Evolutionary conservation across 306 rosid genomes (phyloP).

Genomic region (Vicia faba): DNA sequence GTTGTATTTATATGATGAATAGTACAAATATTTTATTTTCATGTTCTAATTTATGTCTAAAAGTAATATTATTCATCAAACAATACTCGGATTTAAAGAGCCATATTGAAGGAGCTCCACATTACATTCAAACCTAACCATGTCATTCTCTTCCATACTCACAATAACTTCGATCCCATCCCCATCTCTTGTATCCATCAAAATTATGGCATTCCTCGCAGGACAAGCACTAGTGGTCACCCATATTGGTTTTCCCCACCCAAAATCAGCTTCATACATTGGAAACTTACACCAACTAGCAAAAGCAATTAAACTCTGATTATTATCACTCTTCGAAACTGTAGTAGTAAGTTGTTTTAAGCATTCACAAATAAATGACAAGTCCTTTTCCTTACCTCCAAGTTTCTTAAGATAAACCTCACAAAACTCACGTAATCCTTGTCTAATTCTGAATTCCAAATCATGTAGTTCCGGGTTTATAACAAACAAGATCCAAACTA

Average conservation of each 20-base stretch:
- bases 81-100: slow-evolving; percentile 23
- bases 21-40: no score
- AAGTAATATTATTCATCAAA: not conserved
- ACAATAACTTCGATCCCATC: slow-evolving; percentile 57
- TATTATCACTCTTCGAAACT: not conserved
- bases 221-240: slow-evolving; percentile 28
- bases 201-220: slow-evolving; percentile 17
- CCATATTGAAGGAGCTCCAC: slow-evolving; percentile 38
- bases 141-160: slow-evolving; percentile 40
- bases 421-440: slow-evolving; percentile 30
- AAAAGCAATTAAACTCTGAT: slow-evolving; percentile 8
- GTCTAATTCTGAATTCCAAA: slow-evolving; percentile 34
- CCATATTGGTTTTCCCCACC: slow-evolving; percentile 62
- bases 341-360: not conserved
- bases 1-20: no score
- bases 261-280: slow-evolving; percentile 51
- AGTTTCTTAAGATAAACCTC: slow-evolving; percentile 7
- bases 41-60: no score
- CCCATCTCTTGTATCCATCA: slow-evolving; percentile 51
- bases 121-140: slow-evolving; percentile 40
- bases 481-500: slow-evolving; percentile 32
- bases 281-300: slow-evolving; percentile 50
- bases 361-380: slow-evolving; percentile 9
- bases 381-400: slow-evolving; percentile 21
- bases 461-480: slow-evolving; percentile 21